phyloP scores from a whole-genome alignment of 2,329 filamentous ascomycete genomes.

The Orbilia ellipsospora region DNA sequence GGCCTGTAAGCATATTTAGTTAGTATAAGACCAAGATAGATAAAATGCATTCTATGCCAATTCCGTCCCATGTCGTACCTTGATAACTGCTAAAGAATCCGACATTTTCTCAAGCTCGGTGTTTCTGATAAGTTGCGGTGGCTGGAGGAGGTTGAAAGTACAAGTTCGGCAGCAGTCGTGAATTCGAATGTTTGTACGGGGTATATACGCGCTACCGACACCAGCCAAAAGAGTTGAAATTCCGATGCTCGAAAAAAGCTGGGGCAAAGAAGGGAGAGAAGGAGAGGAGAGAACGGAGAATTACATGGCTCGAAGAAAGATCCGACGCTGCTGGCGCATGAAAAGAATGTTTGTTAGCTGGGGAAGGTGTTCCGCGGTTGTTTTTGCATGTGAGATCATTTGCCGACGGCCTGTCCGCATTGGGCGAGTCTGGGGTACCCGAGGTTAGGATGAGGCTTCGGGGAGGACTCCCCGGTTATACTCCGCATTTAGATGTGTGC shows the following conservation, averaged over 20 bases:
- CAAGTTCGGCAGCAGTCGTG: not conserved
- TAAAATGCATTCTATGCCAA: not conserved
- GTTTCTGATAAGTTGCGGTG: not conserved
- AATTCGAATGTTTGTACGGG: not conserved
- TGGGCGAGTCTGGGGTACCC: conserved; percentile 28
- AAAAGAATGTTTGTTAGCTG: conserved; percentile 38
- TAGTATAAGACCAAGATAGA: conserved; percentile 3
- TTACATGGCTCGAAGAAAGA: conserved; percentile 30
- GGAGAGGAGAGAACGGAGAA: conserved; percentile 26
- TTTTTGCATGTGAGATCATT: conserved; percentile 56
- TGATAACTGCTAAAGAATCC: conserved; percentile 30
- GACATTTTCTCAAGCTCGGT: conserved; percentile 18
- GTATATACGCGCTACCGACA: conserved; percentile 1
- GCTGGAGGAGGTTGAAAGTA: not conserved
- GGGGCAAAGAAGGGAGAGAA: not conserved
- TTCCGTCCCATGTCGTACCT: conserved; percentile 13
- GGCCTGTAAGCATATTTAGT: conserved; percentile 65
- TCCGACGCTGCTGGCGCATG: conserved; percentile 37
- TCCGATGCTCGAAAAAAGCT: conserved; percentile 1
- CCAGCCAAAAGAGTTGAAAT: not conserved
- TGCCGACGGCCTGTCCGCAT: conserved; percentile 30
- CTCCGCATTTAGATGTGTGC: not conserved
- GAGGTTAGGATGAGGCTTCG: conserved; percentile 23
- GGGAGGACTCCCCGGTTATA: not conserved
- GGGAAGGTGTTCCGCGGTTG: conserved; percentile 46